Base-by-base conservation (phyloP, 1,284 basidiomycete species). In the Puccinia coronata region DNA sequence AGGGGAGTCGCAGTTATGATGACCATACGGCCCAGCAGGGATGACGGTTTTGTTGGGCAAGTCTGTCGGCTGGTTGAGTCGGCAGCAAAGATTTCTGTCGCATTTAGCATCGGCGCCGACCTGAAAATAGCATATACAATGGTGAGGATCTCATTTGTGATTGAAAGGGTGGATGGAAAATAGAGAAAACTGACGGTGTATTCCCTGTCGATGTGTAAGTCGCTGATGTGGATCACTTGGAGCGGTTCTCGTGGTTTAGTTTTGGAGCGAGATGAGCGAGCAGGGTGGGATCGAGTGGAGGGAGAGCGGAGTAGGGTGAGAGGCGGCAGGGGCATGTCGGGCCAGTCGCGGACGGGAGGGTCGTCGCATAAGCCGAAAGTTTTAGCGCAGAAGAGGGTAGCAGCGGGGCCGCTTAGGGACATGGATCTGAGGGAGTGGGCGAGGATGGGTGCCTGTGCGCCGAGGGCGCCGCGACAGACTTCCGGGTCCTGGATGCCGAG, bases 71-170 rank as follows among this genome's bases (percentile, higher is more conserved):
- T 83, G 83, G 49, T 84, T 83, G 23, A 82, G 14, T 86, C 87
- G 82, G 87, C 90, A 91, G 84, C 90, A 91, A 31, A 91, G 89
- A 8, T 88, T 88, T 83, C 90, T 90, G 20, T 88, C 89, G 85
- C 90, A 91, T 59, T 88, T 87, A 4, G 88, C 88, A 63, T 90
- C 89, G 0, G 90, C 84, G 14, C 90, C 90, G 39, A 82, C 77
- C 84, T 84, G n/a, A n/a, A n/a, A n/a, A n/a, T n/a, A n/a, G n/a
- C n/a, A n/a, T n/a, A n/a, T n/a, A n/a, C n/a, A n/a, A n/a, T n/a
- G n/a, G n/a, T n/a, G n/a, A n/a, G n/a, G n/a, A n/a, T n/a, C n/a
- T n/a, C n/a, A n/a, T n/a, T n/a, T n/a, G n/a, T n/a, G n/a, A n/a
- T n/a, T n/a, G n/a, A n/a, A n/a, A n/a, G 14, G 34, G 36, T 25